Evolutionary conservation across 768 basidiomycete species (phyloP), one percentile per base, ranked within the genome.

Genomic region (Lactarius hatsudake): DNA sequence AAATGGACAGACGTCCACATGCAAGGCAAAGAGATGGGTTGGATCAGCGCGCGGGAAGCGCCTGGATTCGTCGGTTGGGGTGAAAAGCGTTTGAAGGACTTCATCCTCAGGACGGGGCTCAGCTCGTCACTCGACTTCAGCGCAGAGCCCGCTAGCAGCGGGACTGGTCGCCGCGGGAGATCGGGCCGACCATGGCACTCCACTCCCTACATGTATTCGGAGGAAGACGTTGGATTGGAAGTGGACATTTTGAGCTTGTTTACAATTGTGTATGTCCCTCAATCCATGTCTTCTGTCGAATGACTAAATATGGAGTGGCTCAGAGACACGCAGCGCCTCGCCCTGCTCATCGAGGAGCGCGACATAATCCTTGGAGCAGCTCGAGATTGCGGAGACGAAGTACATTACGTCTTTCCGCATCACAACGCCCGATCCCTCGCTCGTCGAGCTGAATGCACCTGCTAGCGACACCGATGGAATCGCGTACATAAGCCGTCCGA

Each of bases 311-410:
- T 32, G 48, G n/a, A 40, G 34, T 26, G 17, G 7, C 30, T 10
- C 66, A 93, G 91, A 30, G 88, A 92, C 72, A 93, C 90, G 0
- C 81, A 83, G 17, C 80, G 80, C 4, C 79, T 93, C n/a, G 84
- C 86, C 0, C 69, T 84, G 7, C 83, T 93, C 34, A 89, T 93
- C 53, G 85, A 87, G 54, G 87, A 92, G 73, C 82, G 92, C 34
- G 91, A 92, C 68, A 82, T 84, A 72, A 85, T 92, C 26, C 76
- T 94, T 94, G n/a, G 87, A 91, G 70, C 86, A 89, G 68, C 81
- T 94, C 10, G 91, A 94, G 78, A 84, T 88, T 61, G 90, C 91
- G 13, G 91, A 93, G 78, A 85, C 88, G 13, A 84, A 82, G 72
- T 94, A 92, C 72, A 91, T 91, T 69, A 81, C 81, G 64, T 92